A percentile compares a stretch with the other conserved stretches of the same genome.
Conservation (phyloP, 495 filamentous ascomycete species). For the Aspergillus leporis region DNA sequence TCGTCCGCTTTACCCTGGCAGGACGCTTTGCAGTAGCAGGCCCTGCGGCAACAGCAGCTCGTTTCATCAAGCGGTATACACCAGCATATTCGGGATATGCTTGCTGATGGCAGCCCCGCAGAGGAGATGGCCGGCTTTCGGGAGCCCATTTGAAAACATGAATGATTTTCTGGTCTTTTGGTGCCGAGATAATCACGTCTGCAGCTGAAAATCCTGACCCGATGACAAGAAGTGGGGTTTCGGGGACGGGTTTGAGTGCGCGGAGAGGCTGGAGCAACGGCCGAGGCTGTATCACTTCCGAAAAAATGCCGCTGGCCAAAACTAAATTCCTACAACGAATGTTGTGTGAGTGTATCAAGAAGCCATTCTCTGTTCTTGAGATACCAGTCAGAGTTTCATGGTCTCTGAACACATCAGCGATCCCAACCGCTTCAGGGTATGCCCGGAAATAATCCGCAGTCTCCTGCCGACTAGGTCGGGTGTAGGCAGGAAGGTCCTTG, state of each 20-base stretch:
- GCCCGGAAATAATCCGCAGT: conserved; percentile 58
- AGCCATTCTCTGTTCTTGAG: conserved; percentile 47
- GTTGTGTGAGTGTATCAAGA: conserved; percentile 52
- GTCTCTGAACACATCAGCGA: conserved; percentile 52
- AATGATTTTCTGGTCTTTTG: conserved; percentile 52
- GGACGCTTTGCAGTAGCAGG: conserved; percentile 19
- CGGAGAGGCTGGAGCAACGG: conserved; percentile 46
- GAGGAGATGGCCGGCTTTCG: conserved; percentile 55
- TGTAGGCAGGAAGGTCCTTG: conserved; percentile 50
- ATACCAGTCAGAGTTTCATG: conserved; percentile 45
- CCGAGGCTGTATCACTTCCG: conserved; percentile 54
- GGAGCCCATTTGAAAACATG: conserved; percentile 66
- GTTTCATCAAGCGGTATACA: conserved; percentile 65
- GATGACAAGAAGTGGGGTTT: conserved; percentile 53
- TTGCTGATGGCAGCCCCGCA: conserved; percentile 61
- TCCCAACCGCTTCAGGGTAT: conserved; percentile 57
- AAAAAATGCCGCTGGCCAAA: conserved; percentile 65
- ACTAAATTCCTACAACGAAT: conserved; percentile 62
- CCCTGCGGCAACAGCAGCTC: conserved; percentile 38
- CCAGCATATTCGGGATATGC: conserved; percentile 69
- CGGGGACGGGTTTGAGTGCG: conserved; percentile 23
- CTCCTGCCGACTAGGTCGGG: conserved; percentile 58
- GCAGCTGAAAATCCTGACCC: conserved; percentile 68
- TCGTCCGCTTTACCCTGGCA: conserved; percentile 31
- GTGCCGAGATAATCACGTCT: conserved; percentile 60